These are phyloP conservation scores for Penicillium janthinellum DNA, from an alignment of 2,329 filamentous ascomycete genomes.

Conservation along the genomic window DNA sequence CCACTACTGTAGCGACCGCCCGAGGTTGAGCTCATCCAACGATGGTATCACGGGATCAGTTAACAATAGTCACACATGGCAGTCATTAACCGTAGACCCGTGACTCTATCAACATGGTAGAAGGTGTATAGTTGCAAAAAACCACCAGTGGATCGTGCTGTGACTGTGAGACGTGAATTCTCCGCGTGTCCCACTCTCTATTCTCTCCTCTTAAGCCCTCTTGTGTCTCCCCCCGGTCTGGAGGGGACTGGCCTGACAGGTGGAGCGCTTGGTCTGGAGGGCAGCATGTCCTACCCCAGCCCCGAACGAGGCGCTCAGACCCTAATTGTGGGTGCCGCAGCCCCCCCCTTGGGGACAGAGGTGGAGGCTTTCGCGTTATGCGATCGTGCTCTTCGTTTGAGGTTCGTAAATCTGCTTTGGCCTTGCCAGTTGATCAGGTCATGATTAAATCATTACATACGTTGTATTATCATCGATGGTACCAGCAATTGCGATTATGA, in stretches of 20 bases:
- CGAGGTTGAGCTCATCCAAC: not conserved
- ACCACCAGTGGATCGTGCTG: not conserved
- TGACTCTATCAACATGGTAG: too few species aligned
- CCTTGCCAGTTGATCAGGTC: not conserved
- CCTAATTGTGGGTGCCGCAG: not conserved
- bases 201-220: too few species aligned
- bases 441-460: not conserved
- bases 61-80: not conserved
- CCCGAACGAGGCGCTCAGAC: conserved; percentile 2
- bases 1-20: not conserved
- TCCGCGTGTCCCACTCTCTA: not conserved
- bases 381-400: not conserved
- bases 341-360: not conserved
- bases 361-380: not conserved
- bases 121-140: not conserved
- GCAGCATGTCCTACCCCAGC: conserved; percentile 4
- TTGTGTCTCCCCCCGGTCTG: not conserved
- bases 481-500: not conserved
- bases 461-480: not conserved
- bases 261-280: not conserved
- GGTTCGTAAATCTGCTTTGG: not conserved
- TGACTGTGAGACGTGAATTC: not conserved
- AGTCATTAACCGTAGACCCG: not conserved
- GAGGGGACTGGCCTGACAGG: not conserved
- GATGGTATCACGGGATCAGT: not conserved